phyloP scores from a whole-genome alignment of 352 stramenopile genomes.

The Phytophthora agathidicida region DNA sequence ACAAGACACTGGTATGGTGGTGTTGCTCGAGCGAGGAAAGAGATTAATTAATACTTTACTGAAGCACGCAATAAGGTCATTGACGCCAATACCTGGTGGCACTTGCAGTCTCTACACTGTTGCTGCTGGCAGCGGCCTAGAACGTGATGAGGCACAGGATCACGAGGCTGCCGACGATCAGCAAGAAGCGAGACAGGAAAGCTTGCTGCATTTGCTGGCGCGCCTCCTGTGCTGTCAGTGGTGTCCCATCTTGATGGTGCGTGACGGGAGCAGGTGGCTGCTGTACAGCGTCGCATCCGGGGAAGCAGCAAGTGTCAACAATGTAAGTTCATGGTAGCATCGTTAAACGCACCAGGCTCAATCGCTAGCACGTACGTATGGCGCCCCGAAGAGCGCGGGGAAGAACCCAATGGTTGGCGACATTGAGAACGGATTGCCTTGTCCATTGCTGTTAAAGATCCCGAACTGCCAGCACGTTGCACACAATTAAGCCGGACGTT shows the following conservation, averaged over 20 bases:
- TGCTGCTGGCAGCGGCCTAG: slow-evolving; percentile 25
- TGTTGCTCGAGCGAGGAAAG: too few relatives aligned
- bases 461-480: slow-evolving; percentile 32
- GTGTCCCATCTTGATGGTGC: slow-evolving; percentile 50
- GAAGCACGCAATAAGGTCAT: slow-evolving; percentile 4
- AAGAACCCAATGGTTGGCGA: slow-evolving; percentile 86
- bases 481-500: neutral
- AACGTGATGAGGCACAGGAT: slow-evolving; percentile 77
- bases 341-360: neutral
- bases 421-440: slow-evolving; percentile 49
- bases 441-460: slow-evolving; percentile 41
- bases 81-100: neutral
- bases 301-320: neutral
- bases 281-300: slow-evolving; percentile 21
- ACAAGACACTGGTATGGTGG: too few relatives aligned
- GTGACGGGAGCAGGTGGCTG: slow-evolving; percentile 42
- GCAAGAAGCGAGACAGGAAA: slow-evolving; percentile 73
- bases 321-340: neutral
- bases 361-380: slow-evolving; percentile 35
- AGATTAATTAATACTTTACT: slow-evolving; percentile 17
- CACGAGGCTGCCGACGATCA: slow-evolving; percentile 75
- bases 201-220: slow-evolving; percentile 75
- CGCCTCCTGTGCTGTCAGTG: slow-evolving; percentile 53
- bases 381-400: slow-evolving; percentile 80
- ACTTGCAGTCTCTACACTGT: neutral